A percentile compares a stretch with the other conserved stretches of the same genome.
Evolutionary conservation across 2,329 filamentous ascomycete genomes (phyloP).

Genomic region (Chrysoporthe cubensis): DNA sequence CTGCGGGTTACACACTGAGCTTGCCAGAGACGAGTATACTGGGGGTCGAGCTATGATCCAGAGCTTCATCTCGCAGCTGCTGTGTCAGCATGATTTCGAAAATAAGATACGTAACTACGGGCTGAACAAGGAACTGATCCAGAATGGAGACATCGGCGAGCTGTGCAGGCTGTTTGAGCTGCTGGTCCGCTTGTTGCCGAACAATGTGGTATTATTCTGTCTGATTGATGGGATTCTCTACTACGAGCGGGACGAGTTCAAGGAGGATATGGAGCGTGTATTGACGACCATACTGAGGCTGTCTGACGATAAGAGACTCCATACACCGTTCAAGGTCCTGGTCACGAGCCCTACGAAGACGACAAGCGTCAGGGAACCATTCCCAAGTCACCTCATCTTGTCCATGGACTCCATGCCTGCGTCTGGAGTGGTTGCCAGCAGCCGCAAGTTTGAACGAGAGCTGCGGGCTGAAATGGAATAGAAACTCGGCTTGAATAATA

Average conservation of each 20-base stretch:
- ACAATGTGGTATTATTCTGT: background rate
- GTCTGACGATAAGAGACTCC: background rate
- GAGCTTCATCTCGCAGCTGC: slow-evolving; percentile 16
- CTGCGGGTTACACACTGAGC: slow-evolving; percentile 9
- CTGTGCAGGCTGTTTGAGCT: background rate
- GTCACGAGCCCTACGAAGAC: slow-evolving; percentile 15
- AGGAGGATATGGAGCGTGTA: background rate
- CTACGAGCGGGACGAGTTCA: slow-evolving; percentile 1
- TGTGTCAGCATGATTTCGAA: background rate
- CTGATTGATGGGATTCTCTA: slow-evolving; percentile 11
- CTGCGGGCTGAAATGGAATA: too few species aligned
- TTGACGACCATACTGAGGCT: background rate
- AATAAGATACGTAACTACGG: background rate
- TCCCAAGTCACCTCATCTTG: background rate
- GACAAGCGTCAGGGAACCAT: background rate
- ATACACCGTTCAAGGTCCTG: slow-evolving; percentile 2
- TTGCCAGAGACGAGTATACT: background rate
- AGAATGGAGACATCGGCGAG: background rate
- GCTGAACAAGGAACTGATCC: background rate
- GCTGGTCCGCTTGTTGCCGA: background rate
- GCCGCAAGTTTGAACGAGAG: too few species aligned
- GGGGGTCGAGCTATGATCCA: slow-evolving; percentile 10
- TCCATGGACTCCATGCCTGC: background rate
- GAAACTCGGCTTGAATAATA: too few species aligned
- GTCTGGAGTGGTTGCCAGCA: background rate